A percentile compares a stretch with the other conserved stretches of the same genome.
Conservation (phyloP, 345 rosid species). For the Syzygium aqueum region DNA sequence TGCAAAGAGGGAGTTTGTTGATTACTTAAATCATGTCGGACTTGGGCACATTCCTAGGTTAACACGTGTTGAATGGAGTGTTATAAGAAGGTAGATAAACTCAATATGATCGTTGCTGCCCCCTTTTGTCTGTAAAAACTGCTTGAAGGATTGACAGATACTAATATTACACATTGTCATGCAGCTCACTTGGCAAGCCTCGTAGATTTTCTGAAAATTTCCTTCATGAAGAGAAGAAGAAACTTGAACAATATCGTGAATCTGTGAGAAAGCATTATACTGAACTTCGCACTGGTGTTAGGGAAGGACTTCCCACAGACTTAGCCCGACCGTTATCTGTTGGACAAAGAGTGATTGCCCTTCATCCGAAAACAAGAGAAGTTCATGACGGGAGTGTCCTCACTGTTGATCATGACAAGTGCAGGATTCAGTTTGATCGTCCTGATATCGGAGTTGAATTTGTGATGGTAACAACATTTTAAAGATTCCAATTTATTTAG, state of each 20-base stretch:
- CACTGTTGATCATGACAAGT: constrained; percentile 73
- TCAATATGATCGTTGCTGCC: not conserved
- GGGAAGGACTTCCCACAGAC: constrained; percentile 94
- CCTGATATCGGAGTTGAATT: constrained; percentile 84
- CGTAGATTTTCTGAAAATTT: constrained; percentile 88
- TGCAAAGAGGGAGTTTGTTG: constrained; percentile 92
- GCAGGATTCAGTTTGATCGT: constrained; percentile 73
- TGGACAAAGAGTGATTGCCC: constrained; percentile 78
- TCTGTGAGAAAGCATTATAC: constrained; percentile 80
- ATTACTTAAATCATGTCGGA: constrained; percentile 89
- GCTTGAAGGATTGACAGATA: not conserved
- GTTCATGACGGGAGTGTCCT: constrained; percentile 87
- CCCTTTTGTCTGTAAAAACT: not conserved
- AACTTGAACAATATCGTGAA: constrained; percentile 83
- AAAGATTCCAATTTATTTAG: not conserved
- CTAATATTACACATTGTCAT: constrained; percentile 8
- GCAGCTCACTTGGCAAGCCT: constrained; percentile 98
- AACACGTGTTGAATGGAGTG: constrained; percentile 98
- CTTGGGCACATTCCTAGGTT: constrained; percentile 91
- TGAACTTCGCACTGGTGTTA: constrained; percentile 63
- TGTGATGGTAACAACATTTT: constrained; percentile 54
- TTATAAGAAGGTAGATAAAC: constrained; percentile 66
- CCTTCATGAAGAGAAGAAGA: constrained; percentile 72
- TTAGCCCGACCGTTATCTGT: constrained; percentile 81
- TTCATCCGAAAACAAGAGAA: constrained; percentile 87